Evolutionary conservation across 179 eudicot genomes (phyloP), one percentile per base, ranked within the genome.

Genomic region (Patellifolia procumbens): DNA sequence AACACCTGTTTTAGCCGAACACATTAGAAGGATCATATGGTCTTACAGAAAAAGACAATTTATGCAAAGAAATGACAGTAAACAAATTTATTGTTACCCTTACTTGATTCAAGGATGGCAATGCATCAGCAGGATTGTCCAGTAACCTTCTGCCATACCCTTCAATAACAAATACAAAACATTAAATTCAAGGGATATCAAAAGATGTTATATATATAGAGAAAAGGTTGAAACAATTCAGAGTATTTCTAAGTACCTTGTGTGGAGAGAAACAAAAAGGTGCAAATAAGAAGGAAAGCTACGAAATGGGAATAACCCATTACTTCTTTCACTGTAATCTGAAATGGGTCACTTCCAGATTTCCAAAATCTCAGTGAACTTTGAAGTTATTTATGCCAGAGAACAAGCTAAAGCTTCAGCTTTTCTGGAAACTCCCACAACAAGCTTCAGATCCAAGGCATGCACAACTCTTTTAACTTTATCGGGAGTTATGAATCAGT

Each of bases 381-480:
- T 67, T 64, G 29, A 58, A 17, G 39, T 28, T 46, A 64, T 48
- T 1, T 68, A 29, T 28, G 10, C 34, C 34, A 8, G 19, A 28
- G 7, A 13, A 19, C 42, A 34, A 7, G 20, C n/a, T 1, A 45
- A 5, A 32, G 7, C n/a, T 15, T 5, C 7, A 12, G 37, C 31
- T 68, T 68, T 68, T 68, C 6, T 48, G 34, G 24, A 19, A 68
- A 48, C 37, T 46, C 55, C 45, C 72, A 24, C 3, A 43, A 68
- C 43, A 22, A 65, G 52, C 34, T 48, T 68, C 39, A 68, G 72
- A 68, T 68, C 72, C 72, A 68, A 68, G 15, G 72, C 72, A 68
- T 28, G 72, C 72, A 68, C 53, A 45, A 68, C 35, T 24, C 32
- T 68, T 68, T 68, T 16, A 68, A 26, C 72, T 68, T 68, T 68